Evolutionary conservation across 768 basidiomycete genomes (phyloP).

Genomic region (Calocybe gangraenosa): DNA sequence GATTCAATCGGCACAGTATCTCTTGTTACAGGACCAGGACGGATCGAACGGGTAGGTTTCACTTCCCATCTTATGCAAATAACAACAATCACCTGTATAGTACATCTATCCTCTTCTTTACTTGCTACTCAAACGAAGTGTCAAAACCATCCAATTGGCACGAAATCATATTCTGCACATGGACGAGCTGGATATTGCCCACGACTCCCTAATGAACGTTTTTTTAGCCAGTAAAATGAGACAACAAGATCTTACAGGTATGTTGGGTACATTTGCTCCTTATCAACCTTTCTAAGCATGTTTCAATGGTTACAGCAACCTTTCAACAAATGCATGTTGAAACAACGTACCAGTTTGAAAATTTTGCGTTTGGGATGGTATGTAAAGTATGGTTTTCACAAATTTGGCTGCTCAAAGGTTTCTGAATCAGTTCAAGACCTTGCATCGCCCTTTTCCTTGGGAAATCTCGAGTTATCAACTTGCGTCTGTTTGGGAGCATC

Average conservation of each 20-base stretch:
- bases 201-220: background rate
- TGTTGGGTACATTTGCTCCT: background rate
- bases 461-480: background rate
- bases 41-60: background rate
- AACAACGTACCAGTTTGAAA: background rate
- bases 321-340: slow-evolving; percentile 9
- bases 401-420: too few relatives aligned
- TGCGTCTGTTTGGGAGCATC: background rate
- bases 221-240: background rate
- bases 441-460: background rate
- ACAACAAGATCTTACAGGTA: slow-evolving; percentile 4
- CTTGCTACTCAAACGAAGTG: background rate
- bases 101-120: slow-evolving; percentile 6
- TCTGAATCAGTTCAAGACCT: slow-evolving; percentile 7
- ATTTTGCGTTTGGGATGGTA: slow-evolving; percentile 10
- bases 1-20: background rate
- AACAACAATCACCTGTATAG: background rate
- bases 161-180: background rate
- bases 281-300: background rate
- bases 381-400: background rate
- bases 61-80: background rate
- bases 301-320: background rate
- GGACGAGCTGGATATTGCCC: background rate
- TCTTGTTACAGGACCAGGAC: background rate
- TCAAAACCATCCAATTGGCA: slow-evolving; percentile 1